Base-by-base conservation (phyloP, 805 yeast genomes). In the Wickerhamomyces rabaulensis region DNA sequence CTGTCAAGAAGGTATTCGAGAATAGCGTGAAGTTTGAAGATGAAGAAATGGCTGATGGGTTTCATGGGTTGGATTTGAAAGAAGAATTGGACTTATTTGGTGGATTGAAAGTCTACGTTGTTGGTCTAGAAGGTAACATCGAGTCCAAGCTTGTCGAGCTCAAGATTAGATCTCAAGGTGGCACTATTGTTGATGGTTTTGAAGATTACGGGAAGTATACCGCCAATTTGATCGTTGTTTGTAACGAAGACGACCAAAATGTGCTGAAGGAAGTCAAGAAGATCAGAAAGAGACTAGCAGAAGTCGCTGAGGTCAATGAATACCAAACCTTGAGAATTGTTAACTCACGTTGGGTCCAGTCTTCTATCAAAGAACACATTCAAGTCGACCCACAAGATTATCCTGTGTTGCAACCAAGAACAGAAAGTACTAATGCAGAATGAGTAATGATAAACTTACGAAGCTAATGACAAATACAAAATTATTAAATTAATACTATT, bases 151-250 rank as follows among this genome's bases (percentile, higher is more conserved):
- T 36, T 27, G 51, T 23, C 38, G 51, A 15, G 48, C 33, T 47
- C 7, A 60, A 63, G 25, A 65, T 76, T 15, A 65, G 67, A 27
- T 55, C 62, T 20, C 70, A 76, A 42, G 82, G 79, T 21, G 87
- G 80, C 1, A 63, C 60, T 3, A 40, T 68, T 4, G 56, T 69
- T 0, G 49, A 54, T 3, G 46, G 52, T 1, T 20, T 71, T 1
- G 47, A 44, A 3, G 60, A 62, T 16, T 33, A 16, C 9, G 36
- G 36, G 19, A 33, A 16, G 20, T 33, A 16, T 15, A 33, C 12
- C 4, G 65, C 74, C 39, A 66, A 74, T 31, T 56, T 73, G 19
- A 65, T 80, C 6, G 64, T 81, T 15, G 67, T 69, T 15, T 60
- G 64, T 10, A 39, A 46, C n/a, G 43, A 42, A 26, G 43, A 50